These are phyloP conservation scores for Martiniozyma abietophila DNA, from an alignment of 805 yeast species.

Conservation along the genomic window DNA sequence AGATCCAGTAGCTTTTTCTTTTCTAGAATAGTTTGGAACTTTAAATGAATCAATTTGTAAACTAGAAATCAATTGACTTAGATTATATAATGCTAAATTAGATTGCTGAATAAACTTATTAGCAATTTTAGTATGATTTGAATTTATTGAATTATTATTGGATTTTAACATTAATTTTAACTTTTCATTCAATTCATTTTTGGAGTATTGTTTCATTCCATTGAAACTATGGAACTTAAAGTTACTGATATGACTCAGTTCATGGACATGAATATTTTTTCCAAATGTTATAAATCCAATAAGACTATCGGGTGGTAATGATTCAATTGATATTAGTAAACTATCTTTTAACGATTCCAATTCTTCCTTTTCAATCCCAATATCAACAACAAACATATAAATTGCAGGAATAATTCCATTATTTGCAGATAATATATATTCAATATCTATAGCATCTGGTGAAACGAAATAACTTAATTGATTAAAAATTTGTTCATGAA, in stretches of 20 bases:
- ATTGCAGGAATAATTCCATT: conserved; percentile 28
- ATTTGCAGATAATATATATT: conserved; percentile 31
- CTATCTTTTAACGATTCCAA: conserved; percentile 43
- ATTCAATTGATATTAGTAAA: conserved; percentile 31
- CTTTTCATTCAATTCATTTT: conserved; percentile 36
- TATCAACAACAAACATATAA: conserved; percentile 48
- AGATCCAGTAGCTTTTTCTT: conserved; percentile 48
- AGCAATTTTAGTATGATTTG: conserved; percentile 12
- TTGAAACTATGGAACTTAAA: conserved; percentile 38
- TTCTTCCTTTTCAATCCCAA: conserved; percentile 40
- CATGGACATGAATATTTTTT: conserved; percentile 49
- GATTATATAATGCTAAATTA: conserved; percentile 39
- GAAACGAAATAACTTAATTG: conserved; percentile 29
- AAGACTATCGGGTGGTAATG: conserved; percentile 43
- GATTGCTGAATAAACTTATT: conserved; percentile 39
- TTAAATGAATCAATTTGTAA: conserved; percentile 43
- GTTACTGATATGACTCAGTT: conserved; percentile 31
- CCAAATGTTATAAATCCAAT: conserved; percentile 55
- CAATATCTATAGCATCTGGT: conserved; percentile 39
- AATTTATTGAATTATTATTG: conserved; percentile 11
- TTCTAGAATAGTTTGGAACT: conserved; percentile 34
- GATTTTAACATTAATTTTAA: conserved; percentile 36
- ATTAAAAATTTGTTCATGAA: conserved; percentile 20
- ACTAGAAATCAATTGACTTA: conserved; percentile 39
- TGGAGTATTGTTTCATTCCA: conserved; percentile 43